Percentiles rank a stretch among this genome's conserved stretches.
Evolutionary conservation across 768 basidiomycete genomes (phyloP).

Genomic region (Tubosaeta brunneosetosa): DNA sequence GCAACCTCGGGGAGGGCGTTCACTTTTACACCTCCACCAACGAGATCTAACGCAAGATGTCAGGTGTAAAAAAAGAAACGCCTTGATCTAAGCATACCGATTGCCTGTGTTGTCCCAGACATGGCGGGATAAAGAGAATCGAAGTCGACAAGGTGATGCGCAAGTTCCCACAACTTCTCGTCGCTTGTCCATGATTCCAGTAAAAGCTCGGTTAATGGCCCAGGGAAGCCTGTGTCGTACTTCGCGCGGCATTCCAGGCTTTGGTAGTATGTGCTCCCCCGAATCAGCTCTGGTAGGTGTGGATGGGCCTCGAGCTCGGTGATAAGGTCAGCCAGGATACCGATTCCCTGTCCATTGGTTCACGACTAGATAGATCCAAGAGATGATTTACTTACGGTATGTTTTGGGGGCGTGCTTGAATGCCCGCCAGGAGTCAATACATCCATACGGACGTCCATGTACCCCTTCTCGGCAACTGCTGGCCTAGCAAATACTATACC

Average conservation of each 20-base stretch:
- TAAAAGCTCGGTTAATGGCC: constrained; percentile 15
- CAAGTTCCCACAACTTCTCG: constrained; percentile 15
- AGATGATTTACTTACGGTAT: constrained; percentile 31
- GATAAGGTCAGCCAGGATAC: constrained; percentile 34
- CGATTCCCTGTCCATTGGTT: neutral
- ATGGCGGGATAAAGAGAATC: constrained; percentile 15
- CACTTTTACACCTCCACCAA: constrained; percentile 40
- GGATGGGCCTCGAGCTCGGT: constrained; percentile 46
- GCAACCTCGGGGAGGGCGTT: constrained; percentile 45
- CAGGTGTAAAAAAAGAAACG: constrained; percentile 6
- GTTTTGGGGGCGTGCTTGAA: constrained; percentile 47
- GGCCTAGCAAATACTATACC: constrained; percentile 32
- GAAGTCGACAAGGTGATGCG: constrained; percentile 16
- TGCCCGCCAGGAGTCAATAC: constrained; percentile 50
- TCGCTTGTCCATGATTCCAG: constrained; percentile 20
- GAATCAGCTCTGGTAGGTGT: neutral
- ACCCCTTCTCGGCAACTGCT: constrained; percentile 40
- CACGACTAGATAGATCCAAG: neutral
- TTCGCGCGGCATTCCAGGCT: constrained; percentile 38
- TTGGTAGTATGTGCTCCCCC: neutral
- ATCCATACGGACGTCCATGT: constrained; percentile 38
- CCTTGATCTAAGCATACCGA: constrained; percentile 15
- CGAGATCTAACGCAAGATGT: constrained; percentile 34
- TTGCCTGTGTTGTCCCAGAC: constrained; percentile 27
- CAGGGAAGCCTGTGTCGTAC: constrained; percentile 34